Conservation (phyloP, 257 asterid species). For the Ilex aquifolium region DNA sequence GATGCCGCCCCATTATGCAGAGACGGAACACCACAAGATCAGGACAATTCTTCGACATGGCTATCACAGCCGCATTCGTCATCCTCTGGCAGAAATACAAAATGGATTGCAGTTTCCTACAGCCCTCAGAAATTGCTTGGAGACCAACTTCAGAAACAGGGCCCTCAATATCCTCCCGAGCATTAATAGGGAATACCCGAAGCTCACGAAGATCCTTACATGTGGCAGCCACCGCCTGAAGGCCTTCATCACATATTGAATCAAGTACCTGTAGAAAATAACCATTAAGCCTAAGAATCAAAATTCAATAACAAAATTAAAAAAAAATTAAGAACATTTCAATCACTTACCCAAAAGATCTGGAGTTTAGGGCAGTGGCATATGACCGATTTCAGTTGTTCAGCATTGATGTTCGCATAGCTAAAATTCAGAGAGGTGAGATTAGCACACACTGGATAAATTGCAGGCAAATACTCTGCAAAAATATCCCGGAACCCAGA, state of each 20-base stretch:
- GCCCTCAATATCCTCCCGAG: slow-evolving; percentile 42
- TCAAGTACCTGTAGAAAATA: slow-evolving; percentile 37
- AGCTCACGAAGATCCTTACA: slow-evolving; percentile 51
- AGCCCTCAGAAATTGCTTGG: slow-evolving; percentile 49
- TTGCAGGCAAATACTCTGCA: slow-evolving; percentile 36
- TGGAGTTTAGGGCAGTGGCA: slow-evolving; percentile 40
- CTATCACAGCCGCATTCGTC: slow-evolving; percentile 51
- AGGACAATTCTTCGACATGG: slow-evolving; percentile 47
- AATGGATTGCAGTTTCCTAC: slow-evolving; percentile 44
- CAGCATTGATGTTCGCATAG: slow-evolving; percentile 35
- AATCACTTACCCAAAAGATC: slow-evolving; percentile 39
- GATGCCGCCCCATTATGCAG: slow-evolving; percentile 46
- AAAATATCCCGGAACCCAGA: slow-evolving; percentile 43
- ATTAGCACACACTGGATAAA: slow-evolving; percentile 43
- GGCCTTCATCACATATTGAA: slow-evolving; percentile 50
- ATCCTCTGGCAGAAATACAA: slow-evolving; percentile 47
- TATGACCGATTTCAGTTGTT: slow-evolving; percentile 40
- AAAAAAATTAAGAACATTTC: neutral
- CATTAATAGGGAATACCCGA: slow-evolving; percentile 44
- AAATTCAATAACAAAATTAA: neutral
- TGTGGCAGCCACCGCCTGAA: slow-evolving; percentile 43
- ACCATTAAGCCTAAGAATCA: neutral
- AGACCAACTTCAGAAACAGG: slow-evolving; percentile 49
- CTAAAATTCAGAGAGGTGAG: slow-evolving; percentile 45
- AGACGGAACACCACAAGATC: slow-evolving; percentile 50